A percentile compares a stretch with the other conserved stretches of the same genome.
Conservation (phyloP, 352 stramenopile genomes). For the Poterioochromonas sp. region DNA sequence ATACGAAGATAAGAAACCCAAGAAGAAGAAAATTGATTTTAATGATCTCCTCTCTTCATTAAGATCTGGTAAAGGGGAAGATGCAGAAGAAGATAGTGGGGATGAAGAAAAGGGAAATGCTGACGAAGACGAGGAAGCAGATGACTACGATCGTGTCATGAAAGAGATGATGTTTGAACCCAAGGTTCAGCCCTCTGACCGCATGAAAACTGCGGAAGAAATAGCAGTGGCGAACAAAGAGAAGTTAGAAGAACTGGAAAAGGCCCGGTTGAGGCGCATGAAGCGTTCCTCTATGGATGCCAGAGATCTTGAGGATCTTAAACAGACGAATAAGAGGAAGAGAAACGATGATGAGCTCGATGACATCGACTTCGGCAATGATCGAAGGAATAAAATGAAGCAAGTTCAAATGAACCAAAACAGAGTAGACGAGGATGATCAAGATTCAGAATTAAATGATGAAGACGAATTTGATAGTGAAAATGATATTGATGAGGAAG, state of each 20-base stretch:
- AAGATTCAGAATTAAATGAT: slow-evolving; percentile 71
- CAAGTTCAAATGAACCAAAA: not conserved
- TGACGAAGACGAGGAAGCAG: not conserved
- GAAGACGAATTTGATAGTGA: slow-evolving; percentile 52
- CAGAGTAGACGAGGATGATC: slow-evolving; percentile 54
- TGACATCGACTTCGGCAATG: slow-evolving; percentile 41
- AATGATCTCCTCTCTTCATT: no score
- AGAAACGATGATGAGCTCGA: slow-evolving; percentile 47
- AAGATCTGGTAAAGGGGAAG: not conserved
- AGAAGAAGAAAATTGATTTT: no score
- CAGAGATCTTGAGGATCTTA: slow-evolving; percentile 20
- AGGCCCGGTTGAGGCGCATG: slow-evolving; percentile 83
- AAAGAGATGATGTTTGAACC: slow-evolving; percentile 56
- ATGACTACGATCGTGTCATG: slow-evolving; percentile 56
- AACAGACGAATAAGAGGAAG: slow-evolving; percentile 50
- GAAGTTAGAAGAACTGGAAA: slow-evolving; percentile 76
- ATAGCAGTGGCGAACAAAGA: slow-evolving; percentile 80
- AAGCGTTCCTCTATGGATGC: slow-evolving; percentile 27
- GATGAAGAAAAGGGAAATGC: no score
- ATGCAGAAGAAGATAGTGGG: no score
- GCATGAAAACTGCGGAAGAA: slow-evolving; percentile 85
- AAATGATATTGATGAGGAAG: slow-evolving; percentile 37
- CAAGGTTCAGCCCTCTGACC: slow-evolving; percentile 82
- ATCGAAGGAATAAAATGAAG: slow-evolving; percentile 37
- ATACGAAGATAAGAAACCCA: not conserved